A percentile compares a stretch with the other conserved stretches of the same genome.
These are phyloP conservation scores for Aphanomyces invadans DNA, from an alignment of 352 stramenopile genomes.

Conservation along the genomic window DNA sequence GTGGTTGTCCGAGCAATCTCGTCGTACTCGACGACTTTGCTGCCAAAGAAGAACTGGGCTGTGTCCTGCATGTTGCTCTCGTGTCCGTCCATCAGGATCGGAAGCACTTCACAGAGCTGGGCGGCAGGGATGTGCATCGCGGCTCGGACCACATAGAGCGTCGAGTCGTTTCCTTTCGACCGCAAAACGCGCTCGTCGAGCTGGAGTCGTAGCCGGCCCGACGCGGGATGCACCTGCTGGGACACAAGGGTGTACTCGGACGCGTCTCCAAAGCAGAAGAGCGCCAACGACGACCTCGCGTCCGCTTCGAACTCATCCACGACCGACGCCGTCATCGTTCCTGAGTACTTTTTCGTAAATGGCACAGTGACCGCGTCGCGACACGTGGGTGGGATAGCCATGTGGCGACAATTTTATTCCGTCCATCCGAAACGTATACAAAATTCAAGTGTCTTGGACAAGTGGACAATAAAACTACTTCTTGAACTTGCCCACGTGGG, in stretches of 20 bases:
- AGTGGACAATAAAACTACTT: conserved; percentile 11
- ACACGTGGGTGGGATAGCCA: background rate
- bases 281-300: conserved; percentile 49
- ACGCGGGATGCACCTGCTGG: background rate
- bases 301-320: conserved; percentile 55
- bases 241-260: conserved; percentile 29
- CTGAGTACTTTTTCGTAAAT: background rate
- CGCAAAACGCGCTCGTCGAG: conserved; percentile 25
- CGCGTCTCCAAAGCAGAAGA: conserved; percentile 59
- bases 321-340: conserved; percentile 5
- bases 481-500: background rate
- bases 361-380: background rate
- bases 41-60: conserved; percentile 63
- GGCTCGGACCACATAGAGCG: conserved; percentile 65
- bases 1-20: conserved; percentile 50
- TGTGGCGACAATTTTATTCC: background rate
- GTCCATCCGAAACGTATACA: background rate
- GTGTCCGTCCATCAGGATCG: conserved; percentile 55
- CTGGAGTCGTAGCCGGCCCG: conserved; percentile 23
- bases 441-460: conserved; percentile 13
- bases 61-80: conserved; percentile 54
- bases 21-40: conserved; percentile 44
- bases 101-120: conserved; percentile 54
- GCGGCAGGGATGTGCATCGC: conserved; percentile 44
- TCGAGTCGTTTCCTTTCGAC: conserved; percentile 4